These are phyloP conservation scores for Fusarium ambrosium DNA, from an alignment of 2,329 filamentous ascomycete species.

Conservation along the genomic window DNA sequence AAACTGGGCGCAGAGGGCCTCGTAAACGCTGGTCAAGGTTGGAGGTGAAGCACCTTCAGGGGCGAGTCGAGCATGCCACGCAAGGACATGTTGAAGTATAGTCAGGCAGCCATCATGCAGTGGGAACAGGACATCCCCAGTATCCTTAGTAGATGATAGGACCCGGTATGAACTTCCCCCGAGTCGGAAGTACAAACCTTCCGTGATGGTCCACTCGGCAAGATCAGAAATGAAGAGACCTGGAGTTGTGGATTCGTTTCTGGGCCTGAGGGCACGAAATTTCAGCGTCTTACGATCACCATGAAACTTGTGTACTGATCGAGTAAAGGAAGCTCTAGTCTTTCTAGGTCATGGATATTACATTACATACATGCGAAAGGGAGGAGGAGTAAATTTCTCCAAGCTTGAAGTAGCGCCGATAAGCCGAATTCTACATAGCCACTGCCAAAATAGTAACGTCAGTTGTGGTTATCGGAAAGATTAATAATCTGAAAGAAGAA, in stretches of 20 bases:
- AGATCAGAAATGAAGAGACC: constrained; percentile 5
- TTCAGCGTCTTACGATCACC: not conserved
- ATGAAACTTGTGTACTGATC: not conserved
- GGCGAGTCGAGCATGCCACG: not conserved
- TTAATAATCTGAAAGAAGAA: not conserved
- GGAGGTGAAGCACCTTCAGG: not conserved
- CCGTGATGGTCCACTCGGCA: constrained; percentile 4
- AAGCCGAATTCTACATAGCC: constrained; percentile 4
- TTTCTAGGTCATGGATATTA: not conserved
- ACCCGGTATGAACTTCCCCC: constrained; percentile 2
- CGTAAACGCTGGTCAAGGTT: not conserved
- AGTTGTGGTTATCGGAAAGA: not conserved
- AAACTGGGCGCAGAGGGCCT: not conserved
- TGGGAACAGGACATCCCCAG: not conserved
- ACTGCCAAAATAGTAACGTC: not conserved
- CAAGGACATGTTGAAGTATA: not conserved
- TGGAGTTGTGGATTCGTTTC: not conserved
- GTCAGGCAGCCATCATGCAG: constrained; percentile 3
- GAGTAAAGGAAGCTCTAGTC: not conserved
- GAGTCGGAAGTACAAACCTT: constrained; percentile 2
- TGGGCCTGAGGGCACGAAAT: too few species aligned
- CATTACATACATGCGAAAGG: not conserved
- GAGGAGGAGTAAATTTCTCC: not conserved
- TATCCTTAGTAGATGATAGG: not conserved
- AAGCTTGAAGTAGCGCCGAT: not conserved